Conservation (phyloP, 1,284 basidiomycete species). For the Exobasidium cylindrosporum region DNA sequence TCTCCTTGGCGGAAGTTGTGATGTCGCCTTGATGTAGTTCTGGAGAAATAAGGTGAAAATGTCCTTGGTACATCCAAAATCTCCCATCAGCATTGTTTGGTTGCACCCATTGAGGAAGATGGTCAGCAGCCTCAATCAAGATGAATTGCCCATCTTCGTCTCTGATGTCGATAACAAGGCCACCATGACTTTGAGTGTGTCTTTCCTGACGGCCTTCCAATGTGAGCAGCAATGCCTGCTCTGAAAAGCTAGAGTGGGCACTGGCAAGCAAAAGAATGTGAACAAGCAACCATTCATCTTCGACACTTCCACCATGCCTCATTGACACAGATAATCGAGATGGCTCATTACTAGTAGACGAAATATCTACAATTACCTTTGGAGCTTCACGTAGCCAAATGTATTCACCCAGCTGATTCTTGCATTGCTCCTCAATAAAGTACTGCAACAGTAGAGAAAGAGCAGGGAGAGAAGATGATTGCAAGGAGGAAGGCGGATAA, state of each 20-base stretch:
- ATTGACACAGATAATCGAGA: conserved; percentile 67
- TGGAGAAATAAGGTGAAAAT: conserved; percentile 80
- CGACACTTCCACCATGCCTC: conserved; percentile 85
- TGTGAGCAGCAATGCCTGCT: conserved; percentile 29
- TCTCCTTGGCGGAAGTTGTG: neutral
- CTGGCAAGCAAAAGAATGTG: conserved; percentile 79
- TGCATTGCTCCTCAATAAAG: conserved; percentile 5
- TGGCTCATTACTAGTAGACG: neutral
- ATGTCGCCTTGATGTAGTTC: conserved; percentile 61
- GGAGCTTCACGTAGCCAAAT: conserved; percentile 52
- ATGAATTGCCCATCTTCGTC: conserved; percentile 96
- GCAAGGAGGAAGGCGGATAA: conserved; percentile 9
- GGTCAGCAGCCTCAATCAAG: conserved; percentile 91
- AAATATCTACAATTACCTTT: conserved; percentile 19
- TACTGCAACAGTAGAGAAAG: neutral
- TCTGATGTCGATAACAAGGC: conserved; percentile 58
- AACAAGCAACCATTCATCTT: conserved; percentile 85
- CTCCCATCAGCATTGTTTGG: conserved; percentile 87
- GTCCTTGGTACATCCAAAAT: conserved; percentile 82
- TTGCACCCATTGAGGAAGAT: conserved; percentile 82
- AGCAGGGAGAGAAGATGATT: neutral
- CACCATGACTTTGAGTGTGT: conserved; percentile 18
- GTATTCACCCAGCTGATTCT: conserved; percentile 22
- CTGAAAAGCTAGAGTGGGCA: conserved; percentile 66
- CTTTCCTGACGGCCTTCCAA: conserved; percentile 6